Evolutionary conservation across 257 asterid genomes (phyloP).

Genomic region (Capsicum rhomboideum): DNA sequence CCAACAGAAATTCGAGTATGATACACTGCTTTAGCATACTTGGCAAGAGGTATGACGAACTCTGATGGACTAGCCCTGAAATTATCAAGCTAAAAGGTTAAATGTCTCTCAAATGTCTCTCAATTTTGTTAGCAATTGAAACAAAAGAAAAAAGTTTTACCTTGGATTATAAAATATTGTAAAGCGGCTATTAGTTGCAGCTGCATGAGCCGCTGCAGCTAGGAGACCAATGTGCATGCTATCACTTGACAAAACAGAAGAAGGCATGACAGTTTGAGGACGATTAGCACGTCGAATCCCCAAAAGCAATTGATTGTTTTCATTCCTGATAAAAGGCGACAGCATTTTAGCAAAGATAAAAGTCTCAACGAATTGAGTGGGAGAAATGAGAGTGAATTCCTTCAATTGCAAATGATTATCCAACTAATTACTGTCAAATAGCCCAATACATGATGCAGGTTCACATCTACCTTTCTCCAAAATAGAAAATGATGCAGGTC

Average conservation of each 20-base stretch:
- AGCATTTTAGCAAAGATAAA: not conserved
- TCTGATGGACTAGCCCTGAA: constrained; percentile 89
- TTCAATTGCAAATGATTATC: not conserved
- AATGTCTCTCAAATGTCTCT: constrained; percentile 4
- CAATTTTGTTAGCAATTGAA: not conserved
- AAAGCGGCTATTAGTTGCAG: constrained; percentile 86
- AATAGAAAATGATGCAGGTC: not conserved
- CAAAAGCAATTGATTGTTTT: constrained; percentile 70
- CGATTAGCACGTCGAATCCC: constrained; percentile 90
- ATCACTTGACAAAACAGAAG: constrained; percentile 85
- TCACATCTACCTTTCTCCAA: not conserved
- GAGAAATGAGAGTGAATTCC: not conserved
- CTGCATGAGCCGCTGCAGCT: constrained; percentile 98
- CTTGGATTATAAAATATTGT: constrained; percentile 85
- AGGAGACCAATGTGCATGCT: constrained; percentile 98
- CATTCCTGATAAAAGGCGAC: constrained; percentile 48
- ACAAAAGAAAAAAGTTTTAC: constrained; percentile 18
- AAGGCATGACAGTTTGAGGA: constrained; percentile 86
- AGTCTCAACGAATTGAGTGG: not conserved
- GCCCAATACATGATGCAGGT: not conserved
- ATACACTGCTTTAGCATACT: constrained; percentile 78
- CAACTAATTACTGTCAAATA: not conserved
- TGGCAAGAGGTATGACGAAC: constrained; percentile 84
- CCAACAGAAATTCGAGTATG: constrained; percentile 88
- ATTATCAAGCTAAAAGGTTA: constrained; percentile 5